Conservation (phyloP, 169 alveolate species). For the Plasmodium fragile region DNA sequence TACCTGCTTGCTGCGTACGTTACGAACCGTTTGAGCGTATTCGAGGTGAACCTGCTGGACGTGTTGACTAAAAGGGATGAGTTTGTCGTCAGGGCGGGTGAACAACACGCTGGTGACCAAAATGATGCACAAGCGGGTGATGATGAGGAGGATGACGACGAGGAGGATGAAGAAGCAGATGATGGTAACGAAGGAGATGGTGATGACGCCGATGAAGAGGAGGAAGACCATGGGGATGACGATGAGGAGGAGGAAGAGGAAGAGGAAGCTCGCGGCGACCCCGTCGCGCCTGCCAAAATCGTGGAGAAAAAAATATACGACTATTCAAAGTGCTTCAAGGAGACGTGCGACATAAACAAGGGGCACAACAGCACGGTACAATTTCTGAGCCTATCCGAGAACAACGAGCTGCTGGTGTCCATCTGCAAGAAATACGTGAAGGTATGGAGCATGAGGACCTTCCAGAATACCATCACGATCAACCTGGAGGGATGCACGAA, state of each 20-base stretch:
- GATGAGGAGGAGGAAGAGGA: not conserved
- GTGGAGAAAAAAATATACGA: conserved; percentile 70
- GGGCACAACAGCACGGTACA: conserved; percentile 81
- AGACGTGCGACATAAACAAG: conserved; percentile 78
- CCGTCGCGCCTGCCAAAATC: not conserved
- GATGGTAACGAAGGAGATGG: conserved; percentile 43
- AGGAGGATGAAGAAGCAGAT: too few species aligned
- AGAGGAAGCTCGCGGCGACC: conserved; percentile 5
- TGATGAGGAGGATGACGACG: conserved; percentile 16
- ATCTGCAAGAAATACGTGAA: conserved; percentile 81
- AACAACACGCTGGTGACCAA: conserved; percentile 1
- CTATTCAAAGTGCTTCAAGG: conserved; percentile 77
- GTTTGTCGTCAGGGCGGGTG: conserved; percentile 68
- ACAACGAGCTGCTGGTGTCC: conserved; percentile 81
- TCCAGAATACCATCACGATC: conserved; percentile 78
- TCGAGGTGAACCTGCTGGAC: conserved; percentile 78
- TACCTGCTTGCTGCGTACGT: conserved; percentile 20
- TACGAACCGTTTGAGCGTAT: conserved; percentile 75
- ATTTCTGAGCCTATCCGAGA: conserved; percentile 77
- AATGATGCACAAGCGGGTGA: not conserved
- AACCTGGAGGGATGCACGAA: conserved; percentile 77
- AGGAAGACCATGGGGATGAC: conserved; percentile 28
- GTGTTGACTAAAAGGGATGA: conserved; percentile 62
- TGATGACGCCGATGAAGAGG: conserved; percentile 59
- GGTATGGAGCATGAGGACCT: conserved; percentile 82